Base-by-base conservation (phyloP, 2,329 filamentous ascomycete species). In the Nannizzia gypsea region DNA sequence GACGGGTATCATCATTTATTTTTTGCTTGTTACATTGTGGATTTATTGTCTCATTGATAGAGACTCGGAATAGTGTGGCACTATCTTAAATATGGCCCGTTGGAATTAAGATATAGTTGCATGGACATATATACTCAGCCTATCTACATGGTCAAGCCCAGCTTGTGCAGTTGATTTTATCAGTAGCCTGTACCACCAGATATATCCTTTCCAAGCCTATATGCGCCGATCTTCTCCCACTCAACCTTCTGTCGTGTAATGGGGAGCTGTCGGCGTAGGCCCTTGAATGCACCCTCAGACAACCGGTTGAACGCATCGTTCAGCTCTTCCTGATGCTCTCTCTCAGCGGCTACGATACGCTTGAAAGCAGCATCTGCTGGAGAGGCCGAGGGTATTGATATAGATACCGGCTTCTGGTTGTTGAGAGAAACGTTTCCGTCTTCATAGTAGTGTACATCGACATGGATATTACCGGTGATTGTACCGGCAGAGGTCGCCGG, bases 401-500 rank as follows among this genome's bases (percentile, higher is more conserved):
- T 72, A 0, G 79, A 79, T 11, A 92, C 72, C 9, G 87, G 78
- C 77, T 96, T 96, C 69, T 83, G 86, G n/a, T 93, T 96, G 64
- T 92, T 81, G 62, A 99, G 82, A 1, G 93, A 87, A 61, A 99
- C 93, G 71, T 99, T 99, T 63, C 93, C 93, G 71, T 99, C 95
- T 77, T 99, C 93, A 78, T 99, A 99, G 81, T 99, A 99, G 80
- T 99, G 93, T 57, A 99, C 92, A 67, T 97, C 91, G 59, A 96
- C 89, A 73, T 92, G 90, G 74, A 97, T 85, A 61, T 81, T 84
- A 67, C 93, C 93, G 40, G 85, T 84, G 48, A 97, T 77, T 55
- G 79, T 79, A 64, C 72, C 66, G 3, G 69, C 66, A 1, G 82
- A 82, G n/a, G 84, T 77, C 0, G 90, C 85, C 63, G 86, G 81